Evolutionary conservation across 108 stramenopile genomes (phyloP).

Genomic region (Discostella pseudostelligera): DNA sequence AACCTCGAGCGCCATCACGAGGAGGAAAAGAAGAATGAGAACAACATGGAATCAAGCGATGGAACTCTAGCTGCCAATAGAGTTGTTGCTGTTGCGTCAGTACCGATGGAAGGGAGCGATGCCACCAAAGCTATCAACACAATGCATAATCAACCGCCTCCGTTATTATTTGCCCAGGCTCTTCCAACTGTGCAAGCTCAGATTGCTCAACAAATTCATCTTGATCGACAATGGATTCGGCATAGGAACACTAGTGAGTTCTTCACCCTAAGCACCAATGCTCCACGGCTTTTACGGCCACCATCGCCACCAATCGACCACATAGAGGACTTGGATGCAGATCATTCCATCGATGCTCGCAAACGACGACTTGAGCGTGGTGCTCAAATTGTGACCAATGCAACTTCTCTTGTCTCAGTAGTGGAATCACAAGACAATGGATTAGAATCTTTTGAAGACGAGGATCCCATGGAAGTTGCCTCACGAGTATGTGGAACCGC

Average conservation of each 20-base stretch:
- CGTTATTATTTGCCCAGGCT: slow-evolving; percentile 17
- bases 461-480: slow-evolving; percentile 51
- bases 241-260: slow-evolving; percentile 36
- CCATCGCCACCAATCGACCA: slow-evolving; percentile 18
- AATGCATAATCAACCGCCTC: neutral
- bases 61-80: neutral
- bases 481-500: slow-evolving; percentile 63
- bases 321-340: neutral
- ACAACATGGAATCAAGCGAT: slow-evolving; percentile 10
- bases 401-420: slow-evolving; percentile 44
- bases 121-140: neutral
- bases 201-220: slow-evolving; percentile 36
- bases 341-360: slow-evolving; percentile 29
- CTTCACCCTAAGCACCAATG: slow-evolving; percentile 26
- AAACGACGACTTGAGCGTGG: slow-evolving; percentile 58
- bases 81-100: too few relatives aligned
- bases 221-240: slow-evolving; percentile 34
- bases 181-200: slow-evolving; percentile 26
- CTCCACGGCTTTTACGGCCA: slow-evolving; percentile 27
- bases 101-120: neutral
- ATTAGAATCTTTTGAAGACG: slow-evolving; percentile 27
- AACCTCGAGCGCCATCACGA: slow-evolving; percentile 14
- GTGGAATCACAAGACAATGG: slow-evolving; percentile 65
- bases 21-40: slow-evolving; percentile 18
- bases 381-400: slow-evolving; percentile 46